Base-by-base conservation (phyloP, 164 flowering plant species). In the Vitis labrusca region DNA sequence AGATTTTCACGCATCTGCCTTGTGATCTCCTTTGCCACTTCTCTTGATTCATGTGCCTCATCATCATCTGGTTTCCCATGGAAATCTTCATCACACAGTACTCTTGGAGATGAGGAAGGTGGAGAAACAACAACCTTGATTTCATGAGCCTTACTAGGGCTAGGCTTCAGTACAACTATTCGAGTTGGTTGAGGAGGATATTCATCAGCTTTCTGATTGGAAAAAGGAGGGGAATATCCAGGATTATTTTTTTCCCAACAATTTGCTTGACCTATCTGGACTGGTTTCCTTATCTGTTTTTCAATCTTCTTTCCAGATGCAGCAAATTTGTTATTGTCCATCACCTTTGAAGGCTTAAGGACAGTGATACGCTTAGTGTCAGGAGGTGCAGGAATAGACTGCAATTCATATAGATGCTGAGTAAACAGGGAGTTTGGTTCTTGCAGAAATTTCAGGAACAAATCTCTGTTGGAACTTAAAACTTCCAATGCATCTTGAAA, bases 401-500 rank as follows among this genome's bases (percentile, higher is more conserved):
- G 86, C 61, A 83, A 56, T 30, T 85, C 83, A 71, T 68, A 67
- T 11, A 82, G 72, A 66, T 85, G 81, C 73, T 86, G 85, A 11
- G 93, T 83, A 69, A 89, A 83, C 70, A 89, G 56, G 16, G 93
- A 83, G 75, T 84, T 89, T 16, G 97, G 93, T 79, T 91, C 98
- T 80, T 91, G 90, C 70, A 93, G 82, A 79, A 89, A 84, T 78
- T 88, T 85, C 52, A 95, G 85, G 61, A 95, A 88, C 59, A 89
- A 76, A 70, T 93, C 98, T 69, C 74, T 85, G 62, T 93, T 89
- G 71, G 97, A 84, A 79, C 88, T 90, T 49, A 93, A 69, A 64
- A 91, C 89, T 77, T 91, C 98, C 48, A 91, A 56, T 53, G 98
- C 97, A 77, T 91, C 98, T 74, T 89, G 89, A 68, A 93, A 95